Conservation (phyloP, 176 grass and related monocot genomes). For the Oropetium thomaeum region DNA sequence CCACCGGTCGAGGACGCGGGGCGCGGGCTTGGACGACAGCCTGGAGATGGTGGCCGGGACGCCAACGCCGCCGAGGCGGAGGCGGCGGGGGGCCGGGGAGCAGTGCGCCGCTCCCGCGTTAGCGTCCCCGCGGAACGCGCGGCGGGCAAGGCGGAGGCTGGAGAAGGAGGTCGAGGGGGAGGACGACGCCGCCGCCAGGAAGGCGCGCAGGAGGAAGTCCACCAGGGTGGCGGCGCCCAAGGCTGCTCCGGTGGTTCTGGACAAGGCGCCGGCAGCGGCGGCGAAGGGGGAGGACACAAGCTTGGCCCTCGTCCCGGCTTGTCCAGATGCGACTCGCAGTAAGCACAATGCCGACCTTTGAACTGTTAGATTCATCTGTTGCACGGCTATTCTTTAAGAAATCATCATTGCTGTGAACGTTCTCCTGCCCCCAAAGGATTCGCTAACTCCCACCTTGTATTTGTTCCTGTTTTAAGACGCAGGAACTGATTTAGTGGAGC, state of each 20-base stretch:
- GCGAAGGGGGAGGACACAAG: constrained; percentile 33
- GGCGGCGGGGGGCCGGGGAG: constrained; percentile 20
- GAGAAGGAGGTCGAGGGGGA: constrained; percentile 63
- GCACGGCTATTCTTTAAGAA: background rate
- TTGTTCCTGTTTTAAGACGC: background rate
- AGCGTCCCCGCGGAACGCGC: constrained; percentile 60
- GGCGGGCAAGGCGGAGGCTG: constrained; percentile 63
- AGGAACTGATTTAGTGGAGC: background rate
- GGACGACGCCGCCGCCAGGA: constrained; percentile 44
- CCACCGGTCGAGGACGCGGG: constrained; percentile 16
- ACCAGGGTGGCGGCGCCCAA: constrained; percentile 9
- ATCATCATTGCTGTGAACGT: background rate
- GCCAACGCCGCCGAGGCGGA: constrained; percentile 24
- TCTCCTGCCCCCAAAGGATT: background rate
- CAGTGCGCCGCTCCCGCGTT: constrained; percentile 11
- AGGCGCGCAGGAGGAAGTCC: constrained; percentile 51
- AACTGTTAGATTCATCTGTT: background rate
- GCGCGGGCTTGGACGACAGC: constrained; percentile 25
- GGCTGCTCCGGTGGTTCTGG: background rate
- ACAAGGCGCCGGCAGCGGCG: constrained; percentile 17
- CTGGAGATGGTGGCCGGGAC: constrained; percentile 39
- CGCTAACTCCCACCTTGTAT: background rate
- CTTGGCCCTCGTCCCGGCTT: constrained; percentile 42
- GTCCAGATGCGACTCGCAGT: constrained; percentile 21
- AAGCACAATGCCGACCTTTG: background rate